These are phyloP conservation scores for Ramularia collo-cygni DNA, from an alignment of 2,329 filamentous ascomycete species.

Conservation along the genomic window DNA sequence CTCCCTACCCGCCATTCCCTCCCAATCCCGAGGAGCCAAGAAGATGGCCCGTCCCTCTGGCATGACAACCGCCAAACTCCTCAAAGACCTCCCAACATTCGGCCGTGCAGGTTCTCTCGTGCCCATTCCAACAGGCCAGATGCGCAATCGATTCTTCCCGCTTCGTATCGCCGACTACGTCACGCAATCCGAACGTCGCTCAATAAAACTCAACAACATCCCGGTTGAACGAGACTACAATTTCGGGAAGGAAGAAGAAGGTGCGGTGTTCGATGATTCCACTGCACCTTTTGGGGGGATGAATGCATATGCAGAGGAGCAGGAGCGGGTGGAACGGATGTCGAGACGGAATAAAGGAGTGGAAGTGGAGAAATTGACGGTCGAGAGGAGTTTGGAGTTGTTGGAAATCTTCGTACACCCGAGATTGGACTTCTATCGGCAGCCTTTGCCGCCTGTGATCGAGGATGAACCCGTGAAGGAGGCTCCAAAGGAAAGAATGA, in stretches of 20 bases:
- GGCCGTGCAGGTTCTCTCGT: conserved; percentile 47
- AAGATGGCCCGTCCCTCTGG: conserved; percentile 25
- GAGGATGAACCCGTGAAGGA: not conserved
- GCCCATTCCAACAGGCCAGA: conserved; percentile 44
- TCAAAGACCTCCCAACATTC: conserved; percentile 47
- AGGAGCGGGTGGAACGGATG: not conserved
- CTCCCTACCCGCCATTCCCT: conserved; percentile 3
- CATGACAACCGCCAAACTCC: conserved; percentile 43
- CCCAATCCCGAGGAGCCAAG: conserved; percentile 33
- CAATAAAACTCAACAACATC: conserved; percentile 39
- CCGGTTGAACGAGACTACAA: conserved; percentile 41
- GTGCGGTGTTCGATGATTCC: conserved; percentile 2
- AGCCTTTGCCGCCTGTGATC: conserved; percentile 28
- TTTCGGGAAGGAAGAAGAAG: conserved; percentile 28
- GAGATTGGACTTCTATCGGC: conserved; percentile 43
- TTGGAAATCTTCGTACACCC: conserved; percentile 42
- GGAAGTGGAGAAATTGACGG: conserved; percentile 36
- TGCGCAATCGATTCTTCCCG: conserved; percentile 52
- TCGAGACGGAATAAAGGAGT: conserved; percentile 10
- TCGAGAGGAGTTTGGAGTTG: conserved; percentile 40
- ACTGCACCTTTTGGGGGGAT: not conserved
- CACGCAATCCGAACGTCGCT: conserved; percentile 38
- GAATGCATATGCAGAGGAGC: not conserved
- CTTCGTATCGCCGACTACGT: conserved; percentile 47
- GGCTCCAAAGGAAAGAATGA: conserved; percentile 4